Percentiles rank a stretch among this genome's conserved stretches.
Conservation (phyloP, 129 eudicot species). For the Lonicera japonica region DNA sequence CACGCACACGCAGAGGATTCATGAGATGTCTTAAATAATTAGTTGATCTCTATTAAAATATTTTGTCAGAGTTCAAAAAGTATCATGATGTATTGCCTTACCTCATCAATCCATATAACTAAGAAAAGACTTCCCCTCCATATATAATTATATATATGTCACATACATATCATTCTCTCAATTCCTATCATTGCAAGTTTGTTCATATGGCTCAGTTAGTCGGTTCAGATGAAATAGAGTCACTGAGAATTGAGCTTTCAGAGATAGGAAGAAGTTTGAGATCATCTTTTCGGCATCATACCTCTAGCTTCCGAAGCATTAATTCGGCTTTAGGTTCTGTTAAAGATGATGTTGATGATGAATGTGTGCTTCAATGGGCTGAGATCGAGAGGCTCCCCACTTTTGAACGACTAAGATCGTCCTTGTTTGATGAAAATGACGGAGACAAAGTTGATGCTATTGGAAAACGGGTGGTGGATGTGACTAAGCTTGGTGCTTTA, state of each 20-base stretch:
- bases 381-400: constrained; percentile 35
- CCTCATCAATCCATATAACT: too few relatives aligned
- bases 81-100: too few relatives aligned
- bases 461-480: constrained; percentile 38
- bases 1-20: too few relatives aligned
- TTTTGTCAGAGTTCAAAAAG: too few relatives aligned
- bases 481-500: constrained; percentile 41
- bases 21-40: too few relatives aligned
- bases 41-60: too few relatives aligned
- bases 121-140: too few relatives aligned
- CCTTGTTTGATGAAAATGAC: constrained; percentile 28
- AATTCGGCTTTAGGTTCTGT: constrained; percentile 10
- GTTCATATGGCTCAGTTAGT: constrained; percentile 37
- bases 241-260: constrained; percentile 35
- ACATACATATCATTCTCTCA: too few relatives aligned
- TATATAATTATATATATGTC: too few relatives aligned
- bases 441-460: constrained; percentile 5
- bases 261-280: constrained; percentile 41
- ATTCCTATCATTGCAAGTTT: neutral
- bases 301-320: constrained; percentile 20
- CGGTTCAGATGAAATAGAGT: constrained; percentile 32
- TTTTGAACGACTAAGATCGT: constrained; percentile 31
- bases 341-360: constrained; percentile 18
- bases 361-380: constrained; percentile 26
- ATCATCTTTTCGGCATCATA: constrained; percentile 20